These are phyloP conservation scores for Coniella vitis DNA, from an alignment of 2,329 filamentous ascomycete species.

Conservation along the genomic window DNA sequence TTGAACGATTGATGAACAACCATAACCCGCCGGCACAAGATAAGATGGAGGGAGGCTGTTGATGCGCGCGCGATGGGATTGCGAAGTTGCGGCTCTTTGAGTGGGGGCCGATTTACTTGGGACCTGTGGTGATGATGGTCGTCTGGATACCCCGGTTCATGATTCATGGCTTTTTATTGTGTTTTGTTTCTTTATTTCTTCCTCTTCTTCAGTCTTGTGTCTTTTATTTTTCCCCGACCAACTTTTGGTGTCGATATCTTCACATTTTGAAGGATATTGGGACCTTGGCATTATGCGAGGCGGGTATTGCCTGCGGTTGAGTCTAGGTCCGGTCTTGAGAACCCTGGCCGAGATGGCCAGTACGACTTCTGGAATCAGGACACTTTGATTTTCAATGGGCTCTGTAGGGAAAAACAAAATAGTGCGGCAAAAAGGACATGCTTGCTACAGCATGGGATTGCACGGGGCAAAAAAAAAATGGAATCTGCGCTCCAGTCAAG, in stretches of 20 bases:
- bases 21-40: constrained; percentile 9
- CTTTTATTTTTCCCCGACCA: background rate
- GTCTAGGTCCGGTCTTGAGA: constrained; percentile 4
- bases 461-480: constrained; percentile 8
- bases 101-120: constrained; percentile 16
- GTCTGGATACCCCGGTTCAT: constrained; percentile 19
- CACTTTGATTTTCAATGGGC: constrained; percentile 11
- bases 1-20: constrained; percentile 11
- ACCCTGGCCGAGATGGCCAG: constrained; percentile 5
- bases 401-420: constrained; percentile 9
- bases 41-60: constrained; percentile 14
- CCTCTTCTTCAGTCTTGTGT: background rate
- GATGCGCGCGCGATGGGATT: constrained; percentile 16
- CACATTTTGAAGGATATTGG: background rate
- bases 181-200: constrained; percentile 2
- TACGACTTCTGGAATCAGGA: constrained; percentile 4
- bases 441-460: constrained; percentile 11
- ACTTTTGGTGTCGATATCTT: background rate
- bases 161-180: constrained; percentile 15
- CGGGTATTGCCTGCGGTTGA: constrained; percentile 5
- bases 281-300: constrained; percentile 4
- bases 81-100: constrained; percentile 17
- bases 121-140: constrained; percentile 18
- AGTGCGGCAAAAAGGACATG: constrained; percentile 12
- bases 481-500: constrained; percentile 13